These are phyloP conservation scores for Pseudonitzschia pungens DNA, from an alignment of 108 stramenopile species.

Conservation along the genomic window DNA sequence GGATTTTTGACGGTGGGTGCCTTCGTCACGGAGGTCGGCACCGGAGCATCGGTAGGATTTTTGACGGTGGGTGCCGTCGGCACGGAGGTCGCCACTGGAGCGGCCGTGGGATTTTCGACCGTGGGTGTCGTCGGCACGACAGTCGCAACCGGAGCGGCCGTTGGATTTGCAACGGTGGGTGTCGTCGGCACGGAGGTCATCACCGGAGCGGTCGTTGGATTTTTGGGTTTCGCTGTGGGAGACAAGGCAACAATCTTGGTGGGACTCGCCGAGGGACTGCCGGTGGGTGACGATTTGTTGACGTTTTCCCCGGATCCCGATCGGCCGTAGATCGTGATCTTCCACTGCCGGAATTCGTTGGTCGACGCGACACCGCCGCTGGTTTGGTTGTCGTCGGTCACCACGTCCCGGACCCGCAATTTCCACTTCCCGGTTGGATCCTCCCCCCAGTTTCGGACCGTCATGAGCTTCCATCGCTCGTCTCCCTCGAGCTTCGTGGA, in stretches of 20 bases:
- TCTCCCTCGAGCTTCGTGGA: conserved; percentile 7
- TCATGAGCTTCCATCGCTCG: conserved; percentile 44
- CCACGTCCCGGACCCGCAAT: conserved; percentile 25
- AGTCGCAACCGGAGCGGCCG: neutral
- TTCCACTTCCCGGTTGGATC: conserved; percentile 29
- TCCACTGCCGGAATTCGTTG: neutral
- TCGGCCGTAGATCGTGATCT: neutral
- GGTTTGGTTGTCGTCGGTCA: neutral
- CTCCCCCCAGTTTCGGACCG: conserved; percentile 53
- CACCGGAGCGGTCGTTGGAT: neutral
- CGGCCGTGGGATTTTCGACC: neutral
- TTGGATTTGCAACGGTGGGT: neutral
- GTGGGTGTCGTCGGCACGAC: neutral
- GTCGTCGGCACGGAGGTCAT: neutral
- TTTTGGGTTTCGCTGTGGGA: neutral
- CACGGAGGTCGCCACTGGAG: neutral
- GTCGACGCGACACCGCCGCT: neutral
- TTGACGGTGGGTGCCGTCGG: neutral
- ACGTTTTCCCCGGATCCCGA: neutral
- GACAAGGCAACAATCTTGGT: conserved; percentile 33
- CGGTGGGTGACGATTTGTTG: no score
- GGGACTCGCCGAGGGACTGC: neutral
- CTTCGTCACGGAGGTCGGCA: no score
- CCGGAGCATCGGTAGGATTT: no score
- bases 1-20: no score